phyloP scores from a whole-genome alignment of 768 basidiomycete genomes.

The Pulveroboletus frians region DNA sequence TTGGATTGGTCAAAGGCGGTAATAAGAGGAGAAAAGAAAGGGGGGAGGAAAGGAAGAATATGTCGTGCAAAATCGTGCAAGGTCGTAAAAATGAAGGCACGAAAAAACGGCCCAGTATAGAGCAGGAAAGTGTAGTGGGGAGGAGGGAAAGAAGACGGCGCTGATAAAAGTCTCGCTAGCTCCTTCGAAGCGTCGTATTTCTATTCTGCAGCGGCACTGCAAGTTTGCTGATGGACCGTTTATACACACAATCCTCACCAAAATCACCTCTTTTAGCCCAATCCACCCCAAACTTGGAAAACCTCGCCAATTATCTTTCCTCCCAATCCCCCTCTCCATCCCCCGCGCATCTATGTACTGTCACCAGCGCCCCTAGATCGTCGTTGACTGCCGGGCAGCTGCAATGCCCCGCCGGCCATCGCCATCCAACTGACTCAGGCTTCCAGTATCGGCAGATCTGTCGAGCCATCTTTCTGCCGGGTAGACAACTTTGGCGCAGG shows the following conservation, averaged over 20 bases:
- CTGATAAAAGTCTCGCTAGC: slow-evolving; percentile 29
- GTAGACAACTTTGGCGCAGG: background rate
- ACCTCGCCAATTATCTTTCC: background rate
- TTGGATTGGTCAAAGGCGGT: slow-evolving; percentile 29
- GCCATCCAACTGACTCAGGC: slow-evolving; percentile 1
- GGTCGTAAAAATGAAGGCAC: slow-evolving; percentile 52
- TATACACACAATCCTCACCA: slow-evolving; percentile 10
- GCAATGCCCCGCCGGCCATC: slow-evolving; percentile 5
- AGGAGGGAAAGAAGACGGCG: slow-evolving; percentile 28
- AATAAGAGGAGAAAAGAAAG: slow-evolving; percentile 34
- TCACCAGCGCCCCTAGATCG: background rate
- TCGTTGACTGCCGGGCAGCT: too few species aligned
- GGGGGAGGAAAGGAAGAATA: slow-evolving; percentile 34
- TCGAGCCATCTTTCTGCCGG: background rate
- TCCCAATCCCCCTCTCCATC: background rate
- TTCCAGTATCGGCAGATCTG: background rate
- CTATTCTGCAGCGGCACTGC: slow-evolving; percentile 28
- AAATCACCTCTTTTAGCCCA: slow-evolving; percentile 13
- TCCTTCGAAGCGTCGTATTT: slow-evolving; percentile 31
- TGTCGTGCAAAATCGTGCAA: slow-evolving; percentile 66
- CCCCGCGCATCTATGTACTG: background rate
- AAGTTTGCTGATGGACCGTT: slow-evolving; percentile 19
- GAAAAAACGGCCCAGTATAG: slow-evolving; percentile 21
- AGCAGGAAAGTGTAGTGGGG: slow-evolving; percentile 23
- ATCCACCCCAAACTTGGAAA: slow-evolving; percentile 8